These are phyloP conservation scores for Baeospora myosura DNA, from an alignment of 1,284 basidiomycete genomes.

Conservation along the genomic window DNA sequence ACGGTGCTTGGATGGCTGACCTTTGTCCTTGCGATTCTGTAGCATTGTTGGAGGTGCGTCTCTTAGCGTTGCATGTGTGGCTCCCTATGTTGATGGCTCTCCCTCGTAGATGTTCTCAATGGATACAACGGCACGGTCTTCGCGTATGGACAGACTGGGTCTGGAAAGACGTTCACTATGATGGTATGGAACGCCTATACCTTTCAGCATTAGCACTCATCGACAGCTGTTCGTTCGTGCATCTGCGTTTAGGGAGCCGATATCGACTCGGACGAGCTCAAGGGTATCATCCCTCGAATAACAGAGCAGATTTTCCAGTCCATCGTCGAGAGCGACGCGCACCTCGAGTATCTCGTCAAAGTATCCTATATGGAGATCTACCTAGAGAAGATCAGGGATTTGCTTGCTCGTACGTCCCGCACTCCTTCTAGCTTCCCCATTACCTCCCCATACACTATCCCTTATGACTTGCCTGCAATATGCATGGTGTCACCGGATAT, in stretches of 20 bases:
- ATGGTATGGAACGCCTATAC: slow-evolving; percentile 53
- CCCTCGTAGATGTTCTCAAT: slow-evolving; percentile 81
- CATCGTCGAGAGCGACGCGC: slow-evolving; percentile 91
- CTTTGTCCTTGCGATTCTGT: slow-evolving; percentile 10
- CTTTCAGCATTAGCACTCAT: slow-evolving; percentile 11
- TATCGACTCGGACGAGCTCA: slow-evolving; percentile 87
- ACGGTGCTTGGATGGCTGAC: slow-evolving; percentile 12
- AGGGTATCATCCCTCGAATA: slow-evolving; percentile 97
- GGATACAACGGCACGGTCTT: slow-evolving; percentile 99
- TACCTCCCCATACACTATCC: slow-evolving; percentile 2
- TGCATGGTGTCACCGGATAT: too few relatives aligned
- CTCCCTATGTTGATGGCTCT: not conserved
- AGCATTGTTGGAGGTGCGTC: slow-evolving; percentile 72
- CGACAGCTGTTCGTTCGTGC: slow-evolving; percentile 10
- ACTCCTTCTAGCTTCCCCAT: slow-evolving; percentile 1
- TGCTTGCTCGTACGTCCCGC: slow-evolving; percentile 82
- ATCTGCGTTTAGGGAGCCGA: slow-evolving; percentile 74
- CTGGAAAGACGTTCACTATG: slow-evolving; percentile 96
- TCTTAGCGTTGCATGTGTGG: too few relatives aligned
- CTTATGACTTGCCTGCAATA: too few relatives aligned
- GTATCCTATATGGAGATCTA: slow-evolving; percentile 99
- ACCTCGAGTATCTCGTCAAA: slow-evolving; percentile 97
- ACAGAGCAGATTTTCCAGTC: slow-evolving; percentile 99
- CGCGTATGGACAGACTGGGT: slow-evolving; percentile 98
- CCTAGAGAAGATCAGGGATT: slow-evolving; percentile 92